Base-by-base conservation (phyloP, 2,329 filamentous ascomycete genomes). In the Thelonectria discophora region DNA sequence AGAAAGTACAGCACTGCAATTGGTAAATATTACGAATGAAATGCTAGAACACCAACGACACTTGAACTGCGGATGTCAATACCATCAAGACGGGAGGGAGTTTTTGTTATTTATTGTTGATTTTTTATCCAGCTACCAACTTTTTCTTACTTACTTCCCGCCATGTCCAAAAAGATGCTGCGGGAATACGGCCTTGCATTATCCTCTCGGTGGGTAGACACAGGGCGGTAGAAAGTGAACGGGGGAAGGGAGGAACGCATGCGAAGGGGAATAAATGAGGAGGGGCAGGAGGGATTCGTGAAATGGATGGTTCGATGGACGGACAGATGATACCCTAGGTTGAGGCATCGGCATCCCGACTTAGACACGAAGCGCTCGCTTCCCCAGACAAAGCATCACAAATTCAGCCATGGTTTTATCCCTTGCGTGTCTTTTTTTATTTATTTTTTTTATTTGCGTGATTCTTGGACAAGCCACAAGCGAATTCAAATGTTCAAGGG, bases 321-420 rank as follows among this genome's bases (percentile, higher is more conserved):
- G 57, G 55, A 62, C 64, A 60, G 59, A 72, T 69, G 68, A 73
- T 73, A 73, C 70, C 70, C 68, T 72, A 66, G 65, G 70, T 70
- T 62, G 58, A 69, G 68, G 63, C 61, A 60, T 43, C 52, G 61
- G 60, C 24, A 64, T 68, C 68, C 64, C 66, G 63, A 65, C 62
- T 71, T 71, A 65, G 66, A 65, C 42, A 20, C 17, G 43, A 48
- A 61, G 52, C 20, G n/a, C 20, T 34, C n/a, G 24, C 40, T 55
- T 56, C 32, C 9, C 30, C 21, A 55, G 27, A 52, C 20, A 39
- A 39, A 48, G 54, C 46, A 56, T 50, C 43, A 32, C 47, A 27
- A 56, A 49, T 18, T 42, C 34, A 56, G 21, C 46, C 27, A 20
- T 45, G 18, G 42, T 48, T 17, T 32, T 12, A 37, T n/a, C n/a